phyloP scores from a whole-genome alignment of 352 stramenopile genomes.

The Globisporangium spiculum region DNA sequence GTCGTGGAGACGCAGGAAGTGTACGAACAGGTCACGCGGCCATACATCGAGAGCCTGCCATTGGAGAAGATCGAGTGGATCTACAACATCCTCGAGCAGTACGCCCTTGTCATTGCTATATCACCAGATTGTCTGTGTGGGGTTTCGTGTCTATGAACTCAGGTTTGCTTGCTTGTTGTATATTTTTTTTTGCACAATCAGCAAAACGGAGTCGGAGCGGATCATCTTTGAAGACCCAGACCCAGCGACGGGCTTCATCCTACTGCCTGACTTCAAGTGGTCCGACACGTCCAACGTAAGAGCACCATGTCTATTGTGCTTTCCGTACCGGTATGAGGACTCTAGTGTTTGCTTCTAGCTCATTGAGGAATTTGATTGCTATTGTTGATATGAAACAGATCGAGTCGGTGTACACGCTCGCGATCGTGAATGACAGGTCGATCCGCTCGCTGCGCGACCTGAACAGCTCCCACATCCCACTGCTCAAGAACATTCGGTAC shows the following conservation, averaged over 20 bases:
- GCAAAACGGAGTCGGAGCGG: slow-evolving; percentile 76
- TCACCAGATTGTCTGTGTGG: not conserved
- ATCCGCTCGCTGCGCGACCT: slow-evolving; percentile 80
- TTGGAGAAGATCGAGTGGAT: slow-evolving; percentile 82
- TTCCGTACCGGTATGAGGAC: not conserved
- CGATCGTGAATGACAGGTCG: slow-evolving; percentile 72
- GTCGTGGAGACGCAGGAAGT: slow-evolving; percentile 75
- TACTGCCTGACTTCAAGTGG: slow-evolving; percentile 87
- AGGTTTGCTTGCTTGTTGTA: slow-evolving; percentile 3
- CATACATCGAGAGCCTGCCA: slow-evolving; percentile 77
- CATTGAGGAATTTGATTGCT: not conserved
- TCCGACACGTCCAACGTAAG: slow-evolving; percentile 61
- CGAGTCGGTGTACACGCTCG: slow-evolving; percentile 79
- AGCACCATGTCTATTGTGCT: not conserved
- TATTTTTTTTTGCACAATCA: slow-evolving; percentile 16
- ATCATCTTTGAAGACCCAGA: slow-evolving; percentile 79
- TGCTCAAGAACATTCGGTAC: slow-evolving; percentile 77
- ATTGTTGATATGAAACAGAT: slow-evolving; percentile 31
- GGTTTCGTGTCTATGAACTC: not conserved
- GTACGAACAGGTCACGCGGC: slow-evolving; percentile 72
- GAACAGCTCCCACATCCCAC: slow-evolving; percentile 47
- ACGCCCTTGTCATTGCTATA: slow-evolving; percentile 21
- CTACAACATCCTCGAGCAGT: slow-evolving; percentile 89
- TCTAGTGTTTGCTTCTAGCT: not conserved
- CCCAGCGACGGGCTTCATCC: slow-evolving; percentile 61